phyloP scores from a whole-genome alignment of 1,284 basidiomycete genomes.

The Lignosus rhinocerotis region DNA sequence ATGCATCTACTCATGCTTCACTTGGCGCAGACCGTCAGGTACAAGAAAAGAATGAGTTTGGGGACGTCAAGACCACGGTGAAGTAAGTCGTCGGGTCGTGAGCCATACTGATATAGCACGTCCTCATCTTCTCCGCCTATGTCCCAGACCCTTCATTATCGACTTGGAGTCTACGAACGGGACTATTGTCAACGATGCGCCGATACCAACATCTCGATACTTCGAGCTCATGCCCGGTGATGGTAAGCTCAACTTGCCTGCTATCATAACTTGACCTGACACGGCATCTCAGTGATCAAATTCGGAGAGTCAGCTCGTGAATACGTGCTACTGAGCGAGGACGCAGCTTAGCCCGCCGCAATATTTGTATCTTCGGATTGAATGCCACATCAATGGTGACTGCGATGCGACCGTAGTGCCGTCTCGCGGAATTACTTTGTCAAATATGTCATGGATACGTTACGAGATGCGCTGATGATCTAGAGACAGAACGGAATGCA shows the following conservation, averaged over 20 bases:
- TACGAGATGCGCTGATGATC: conserved; percentile 2
- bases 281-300: conserved; percentile 71
- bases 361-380: not conserved
- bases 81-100: conserved; percentile 50
- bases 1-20: conserved; percentile 12
- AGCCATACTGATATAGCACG: not conserved
- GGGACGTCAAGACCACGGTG: conserved; percentile 70
- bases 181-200: conserved; percentile 86
- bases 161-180: conserved; percentile 98
- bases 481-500: not conserved
- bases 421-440: not conserved
- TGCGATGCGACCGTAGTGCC: not conserved
- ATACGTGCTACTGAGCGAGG: conserved; percentile 88
- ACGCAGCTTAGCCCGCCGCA: conserved; percentile 46
- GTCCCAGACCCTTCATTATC: conserved; percentile 86
- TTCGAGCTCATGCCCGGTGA: conserved; percentile 90
- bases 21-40: conserved; percentile 69
- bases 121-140: not conserved
- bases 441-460: not conserved
- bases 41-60: conserved; percentile 86
- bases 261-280: not conserved
- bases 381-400: not conserved
- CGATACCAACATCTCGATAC: conserved; percentile 85
- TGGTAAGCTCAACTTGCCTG: conserved; percentile 49
- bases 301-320: conserved; percentile 87